Percentiles rank a stretch among this genome's conserved stretches.
These are phyloP conservation scores for Epichloe sp. DNA, from an alignment of 2,329 filamentous ascomycete species.

Conservation along the genomic window DNA sequence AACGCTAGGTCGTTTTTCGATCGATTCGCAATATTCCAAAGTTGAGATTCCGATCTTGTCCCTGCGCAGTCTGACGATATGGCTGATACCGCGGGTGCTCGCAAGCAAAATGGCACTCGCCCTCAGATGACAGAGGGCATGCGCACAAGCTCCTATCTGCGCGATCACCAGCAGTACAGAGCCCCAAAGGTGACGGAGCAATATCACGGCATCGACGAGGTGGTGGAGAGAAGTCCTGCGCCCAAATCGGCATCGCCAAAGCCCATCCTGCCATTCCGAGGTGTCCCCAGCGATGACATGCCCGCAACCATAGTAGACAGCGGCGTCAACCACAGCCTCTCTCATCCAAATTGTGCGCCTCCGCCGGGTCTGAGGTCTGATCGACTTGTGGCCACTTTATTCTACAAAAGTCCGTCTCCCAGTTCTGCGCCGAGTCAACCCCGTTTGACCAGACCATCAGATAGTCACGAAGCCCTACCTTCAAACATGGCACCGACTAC, in stretches of 20 bases:
- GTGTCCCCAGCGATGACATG: constrained; percentile 44
- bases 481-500: constrained; percentile 46
- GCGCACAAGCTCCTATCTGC: constrained; percentile 48
- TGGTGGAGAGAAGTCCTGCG: constrained; percentile 41
- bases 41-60: not conserved
- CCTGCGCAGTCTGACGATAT: constrained; percentile 12
- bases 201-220: constrained; percentile 51
- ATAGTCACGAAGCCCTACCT: constrained; percentile 26
- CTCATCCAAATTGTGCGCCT: constrained; percentile 50
- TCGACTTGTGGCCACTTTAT: constrained; percentile 47
- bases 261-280: constrained; percentile 39
- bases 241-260: constrained; percentile 25
- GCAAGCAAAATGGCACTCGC: constrained; percentile 24
- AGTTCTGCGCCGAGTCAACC: constrained; percentile 14
- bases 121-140: constrained; percentile 33
- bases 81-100: constrained; percentile 18
- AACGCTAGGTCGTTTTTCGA: no score
- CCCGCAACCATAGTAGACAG: constrained; percentile 49
- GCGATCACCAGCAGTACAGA: constrained; percentile 51
- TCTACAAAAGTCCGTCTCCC: constrained; percentile 38
- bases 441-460: constrained; percentile 11
- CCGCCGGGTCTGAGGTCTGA: constrained; percentile 32
- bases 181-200: constrained; percentile 40
- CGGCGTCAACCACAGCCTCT: constrained; percentile 47
- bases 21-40: no score